A percentile compares a stretch with the other conserved stretches of the same genome.
Evolutionary conservation across 768 basidiomycete species (phyloP).

Genomic region (Tylopilus balloui): DNA sequence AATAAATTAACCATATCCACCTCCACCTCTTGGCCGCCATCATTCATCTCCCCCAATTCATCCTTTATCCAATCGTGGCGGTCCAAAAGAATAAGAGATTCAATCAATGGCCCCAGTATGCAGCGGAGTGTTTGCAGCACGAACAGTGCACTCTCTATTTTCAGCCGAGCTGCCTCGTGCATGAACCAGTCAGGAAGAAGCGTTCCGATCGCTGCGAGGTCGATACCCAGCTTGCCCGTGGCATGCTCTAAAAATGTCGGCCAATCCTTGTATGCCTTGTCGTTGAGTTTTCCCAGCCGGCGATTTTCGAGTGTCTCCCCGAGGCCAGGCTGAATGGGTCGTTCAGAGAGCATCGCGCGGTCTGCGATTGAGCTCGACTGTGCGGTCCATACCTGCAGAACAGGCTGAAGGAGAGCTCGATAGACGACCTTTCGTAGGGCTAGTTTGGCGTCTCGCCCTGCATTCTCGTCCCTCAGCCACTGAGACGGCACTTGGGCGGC

Average conservation of each 20-base stretch:
- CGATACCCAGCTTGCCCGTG: slow-evolving; percentile 26
- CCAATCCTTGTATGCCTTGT: slow-evolving; percentile 49
- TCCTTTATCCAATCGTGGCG: slow-evolving; percentile 54
- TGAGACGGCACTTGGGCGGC: slow-evolving; percentile 66
- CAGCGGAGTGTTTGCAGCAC: slow-evolving; percentile 66
- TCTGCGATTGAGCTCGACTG: slow-evolving; percentile 1
- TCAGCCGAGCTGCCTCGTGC: slow-evolving; percentile 19
- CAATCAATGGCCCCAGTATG: slow-evolving; percentile 62
- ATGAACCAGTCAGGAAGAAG: slow-evolving; percentile 21
- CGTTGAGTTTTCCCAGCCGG: slow-evolving; percentile 49
- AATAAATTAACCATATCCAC: slow-evolving; percentile 62
- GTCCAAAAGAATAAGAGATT: slow-evolving; percentile 62
- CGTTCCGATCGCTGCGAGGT: slow-evolving; percentile 8
- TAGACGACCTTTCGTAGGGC: slow-evolving; percentile 67
- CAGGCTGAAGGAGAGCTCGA: slow-evolving; percentile 55
- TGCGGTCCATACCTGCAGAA: slow-evolving; percentile 13
- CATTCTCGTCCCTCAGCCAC: slow-evolving; percentile 45
- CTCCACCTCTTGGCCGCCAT: slow-evolving; percentile 25
- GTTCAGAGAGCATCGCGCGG: background rate
- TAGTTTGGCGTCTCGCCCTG: slow-evolving; percentile 38
- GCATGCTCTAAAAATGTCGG: slow-evolving; percentile 40
- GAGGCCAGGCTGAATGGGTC: slow-evolving; percentile 22
- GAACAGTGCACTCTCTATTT: slow-evolving; percentile 43
- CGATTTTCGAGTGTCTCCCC: slow-evolving; percentile 41
- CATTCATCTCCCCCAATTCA: slow-evolving; percentile 26